Conservation (phyloP, 2,329 filamentous ascomycete genomes). For the Fusarium compactum region DNA sequence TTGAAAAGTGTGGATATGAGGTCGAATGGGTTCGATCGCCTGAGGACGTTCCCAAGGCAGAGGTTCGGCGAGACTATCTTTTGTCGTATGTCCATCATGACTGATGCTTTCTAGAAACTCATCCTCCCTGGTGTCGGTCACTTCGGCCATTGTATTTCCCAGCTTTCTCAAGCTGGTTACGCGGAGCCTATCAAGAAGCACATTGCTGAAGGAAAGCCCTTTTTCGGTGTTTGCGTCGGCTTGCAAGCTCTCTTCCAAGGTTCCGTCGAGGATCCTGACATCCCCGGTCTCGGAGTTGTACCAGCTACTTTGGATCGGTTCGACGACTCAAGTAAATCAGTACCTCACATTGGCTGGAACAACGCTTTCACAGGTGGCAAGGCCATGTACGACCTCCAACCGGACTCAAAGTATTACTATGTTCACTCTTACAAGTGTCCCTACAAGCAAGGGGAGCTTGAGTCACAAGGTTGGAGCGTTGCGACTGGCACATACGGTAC, state of each 20-base stretch:
- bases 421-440: constrained; percentile 93
- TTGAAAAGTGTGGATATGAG: constrained; percentile 92
- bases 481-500: constrained; percentile 88
- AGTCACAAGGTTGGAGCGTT: constrained; percentile 89
- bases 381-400: constrained; percentile 80
- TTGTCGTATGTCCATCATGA: constrained; percentile 7
- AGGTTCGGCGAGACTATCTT: constrained; percentile 67
- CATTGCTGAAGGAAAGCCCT: constrained; percentile 91
- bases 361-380: constrained; percentile 75
- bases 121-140: constrained; percentile 97
- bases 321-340: constrained; percentile 81
- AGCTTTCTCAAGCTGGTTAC: constrained; percentile 85
- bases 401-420: constrained; percentile 96
- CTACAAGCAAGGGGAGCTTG: constrained; percentile 79
- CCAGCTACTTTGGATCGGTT: constrained; percentile 80
- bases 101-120: constrained; percentile 72
- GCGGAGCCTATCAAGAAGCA: constrained; percentile 84
- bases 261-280: constrained; percentile 80
- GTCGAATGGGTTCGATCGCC: constrained; percentile 93
- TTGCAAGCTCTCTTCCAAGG: constrained; percentile 90
- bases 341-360: constrained; percentile 99
- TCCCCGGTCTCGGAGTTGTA: constrained; percentile 81
- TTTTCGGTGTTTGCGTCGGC: constrained; percentile 98
- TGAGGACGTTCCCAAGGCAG: constrained; percentile 84
- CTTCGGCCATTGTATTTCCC: constrained; percentile 93